Percentiles rank a stretch among this genome's conserved stretches.
Conservation (phyloP, 441 rosid genomes). For the Flueggea neowawraea region DNA sequence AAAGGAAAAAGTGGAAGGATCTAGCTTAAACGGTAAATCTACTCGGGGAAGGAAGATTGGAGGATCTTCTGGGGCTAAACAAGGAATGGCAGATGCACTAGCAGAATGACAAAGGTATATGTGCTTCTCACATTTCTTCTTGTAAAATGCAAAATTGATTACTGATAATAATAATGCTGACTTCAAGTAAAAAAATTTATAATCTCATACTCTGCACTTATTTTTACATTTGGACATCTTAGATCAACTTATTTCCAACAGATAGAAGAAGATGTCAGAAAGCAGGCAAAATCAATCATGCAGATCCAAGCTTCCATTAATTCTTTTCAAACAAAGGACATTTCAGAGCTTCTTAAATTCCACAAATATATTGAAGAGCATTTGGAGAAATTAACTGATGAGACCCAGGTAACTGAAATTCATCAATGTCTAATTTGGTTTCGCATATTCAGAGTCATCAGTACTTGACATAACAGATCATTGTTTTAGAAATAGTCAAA, state of each 20-base stretch:
- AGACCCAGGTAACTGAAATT: conserved; percentile 22
- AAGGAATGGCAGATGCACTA: conserved; percentile 80
- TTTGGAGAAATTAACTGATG: conserved; percentile 62
- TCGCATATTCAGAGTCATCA: too few relatives aligned
- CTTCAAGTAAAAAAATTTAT: too few relatives aligned
- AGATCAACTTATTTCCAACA: conserved; percentile 64
- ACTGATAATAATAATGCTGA: too few relatives aligned
- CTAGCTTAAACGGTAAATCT: conserved; percentile 20
- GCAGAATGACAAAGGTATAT: conserved; percentile 66
- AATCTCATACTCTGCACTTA: too few relatives aligned
- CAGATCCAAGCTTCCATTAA: conserved; percentile 38
- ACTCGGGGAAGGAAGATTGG: conserved; percentile 27
- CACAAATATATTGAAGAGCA: conserved; percentile 43
- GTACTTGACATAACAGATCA: background rate
- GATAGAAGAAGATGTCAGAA: conserved; percentile 58
- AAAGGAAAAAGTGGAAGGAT: conserved; percentile 57
- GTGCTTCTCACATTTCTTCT: background rate
- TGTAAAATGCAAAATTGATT: too few relatives aligned
- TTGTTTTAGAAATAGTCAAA: background rate
- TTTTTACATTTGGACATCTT: conserved; percentile 8
- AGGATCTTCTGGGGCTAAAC: conserved; percentile 37
- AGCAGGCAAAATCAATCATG: conserved; percentile 39
- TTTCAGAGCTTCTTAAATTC: conserved; percentile 50
- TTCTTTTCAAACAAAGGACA: conserved; percentile 60
- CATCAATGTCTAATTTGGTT: background rate